These are phyloP conservation scores for Phytopythium montanum DNA, from an alignment of 352 stramenopile species.

Conservation along the genomic window DNA sequence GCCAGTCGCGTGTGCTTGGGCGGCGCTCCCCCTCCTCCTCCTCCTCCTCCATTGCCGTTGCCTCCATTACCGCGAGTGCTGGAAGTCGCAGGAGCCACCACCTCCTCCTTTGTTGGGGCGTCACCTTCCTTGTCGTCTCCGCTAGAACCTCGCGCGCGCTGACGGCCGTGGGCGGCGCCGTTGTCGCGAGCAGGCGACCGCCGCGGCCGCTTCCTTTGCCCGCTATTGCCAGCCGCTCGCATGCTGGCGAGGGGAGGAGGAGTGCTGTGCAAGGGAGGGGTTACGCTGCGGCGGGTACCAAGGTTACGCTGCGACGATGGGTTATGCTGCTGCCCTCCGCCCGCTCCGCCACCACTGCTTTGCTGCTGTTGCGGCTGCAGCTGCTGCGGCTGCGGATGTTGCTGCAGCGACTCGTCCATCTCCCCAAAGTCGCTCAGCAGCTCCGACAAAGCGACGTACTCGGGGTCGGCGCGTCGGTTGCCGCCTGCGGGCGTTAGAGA, in stretches of 20 bases:
- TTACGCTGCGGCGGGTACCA: constrained; percentile 5
- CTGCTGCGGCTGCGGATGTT: background rate
- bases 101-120: background rate
- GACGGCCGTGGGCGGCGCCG: background rate
- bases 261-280: background rate
- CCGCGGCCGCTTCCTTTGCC: background rate
- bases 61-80: background rate
- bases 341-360: too few species aligned
- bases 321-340: background rate
- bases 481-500: background rate
- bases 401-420: constrained; percentile 39
- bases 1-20: constrained; percentile 58
- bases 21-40: background rate
- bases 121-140: background rate
- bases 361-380: background rate
- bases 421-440: constrained; percentile 62
- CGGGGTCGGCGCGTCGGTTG: constrained; percentile 33
- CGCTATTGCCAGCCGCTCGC: background rate
- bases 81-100: background rate
- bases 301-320: constrained; percentile 5
- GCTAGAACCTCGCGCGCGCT: background rate
- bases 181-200: background rate
- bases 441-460: constrained; percentile 66
- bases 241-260: background rate
- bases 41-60: background rate